These are phyloP conservation scores for Lipomyces anomalus DNA, from an alignment of 805 yeast species.

Conservation along the genomic window DNA sequence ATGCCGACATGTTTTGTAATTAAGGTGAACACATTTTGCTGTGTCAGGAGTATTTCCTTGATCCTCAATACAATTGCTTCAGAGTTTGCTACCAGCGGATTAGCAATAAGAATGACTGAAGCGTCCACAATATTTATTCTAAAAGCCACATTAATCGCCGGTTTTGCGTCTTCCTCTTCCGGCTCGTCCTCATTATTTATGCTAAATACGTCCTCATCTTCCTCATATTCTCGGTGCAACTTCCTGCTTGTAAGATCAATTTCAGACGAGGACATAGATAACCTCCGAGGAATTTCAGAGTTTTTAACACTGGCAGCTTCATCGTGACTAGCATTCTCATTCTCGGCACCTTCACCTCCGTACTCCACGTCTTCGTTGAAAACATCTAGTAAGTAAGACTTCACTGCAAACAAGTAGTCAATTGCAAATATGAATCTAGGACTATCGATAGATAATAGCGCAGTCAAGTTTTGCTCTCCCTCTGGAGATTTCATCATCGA, in stretches of 20 bases:
- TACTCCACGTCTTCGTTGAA: constrained; percentile 15
- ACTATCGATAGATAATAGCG: constrained; percentile 64
- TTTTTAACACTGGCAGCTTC: constrained; percentile 1
- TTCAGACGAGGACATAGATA: constrained; percentile 4
- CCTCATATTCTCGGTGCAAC: no score
- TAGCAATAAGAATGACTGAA: constrained; percentile 72
- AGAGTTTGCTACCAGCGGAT: constrained; percentile 60
- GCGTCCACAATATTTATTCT: constrained; percentile 68
- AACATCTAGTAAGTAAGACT: constrained; percentile 45
- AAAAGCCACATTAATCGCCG: constrained; percentile 24
- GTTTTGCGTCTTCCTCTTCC: constrained; percentile 12
- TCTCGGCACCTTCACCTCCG: constrained; percentile 4
- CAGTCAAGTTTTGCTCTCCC: constrained; percentile 40
- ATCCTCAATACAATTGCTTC: constrained; percentile 89
- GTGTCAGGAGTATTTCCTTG: constrained; percentile 66
- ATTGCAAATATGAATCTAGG: constrained; percentile 78
- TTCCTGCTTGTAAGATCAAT: no score
- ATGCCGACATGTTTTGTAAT: constrained; percentile 77
- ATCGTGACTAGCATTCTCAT: constrained; percentile 1
- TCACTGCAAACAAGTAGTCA: constrained; percentile 77
- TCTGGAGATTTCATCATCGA: constrained; percentile 32
- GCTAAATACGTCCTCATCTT: constrained; percentile 1
- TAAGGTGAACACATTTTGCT: constrained; percentile 60
- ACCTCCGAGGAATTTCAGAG: neutral
- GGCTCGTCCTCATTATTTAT: constrained; percentile 8